phyloP scores from a whole-genome alignment of 2,329 filamentous ascomycete genomes.

The Microsporum audouinii region DNA sequence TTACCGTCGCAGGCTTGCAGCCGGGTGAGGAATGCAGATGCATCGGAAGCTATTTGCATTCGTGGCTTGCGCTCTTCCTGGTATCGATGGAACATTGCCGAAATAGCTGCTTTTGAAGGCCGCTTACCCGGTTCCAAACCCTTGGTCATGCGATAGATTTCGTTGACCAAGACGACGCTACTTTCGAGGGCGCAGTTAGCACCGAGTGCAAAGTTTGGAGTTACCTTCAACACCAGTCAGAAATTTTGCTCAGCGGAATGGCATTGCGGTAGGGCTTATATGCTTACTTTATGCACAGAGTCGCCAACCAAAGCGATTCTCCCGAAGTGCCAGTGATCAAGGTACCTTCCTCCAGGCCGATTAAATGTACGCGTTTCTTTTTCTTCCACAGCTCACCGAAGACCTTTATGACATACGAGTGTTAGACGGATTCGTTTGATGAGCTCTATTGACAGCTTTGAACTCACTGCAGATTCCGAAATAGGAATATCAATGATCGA shows the following conservation, averaged over 20 bases:
- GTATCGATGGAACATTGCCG: neutral
- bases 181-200: slow-evolving; percentile 6
- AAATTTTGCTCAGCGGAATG: neutral
- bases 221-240: neutral
- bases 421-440: too few species aligned
- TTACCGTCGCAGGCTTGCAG: slow-evolving; percentile 5
- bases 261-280: neutral
- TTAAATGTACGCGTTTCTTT: neutral
- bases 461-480: neutral
- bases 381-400: slow-evolving; percentile 5
- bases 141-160: neutral
- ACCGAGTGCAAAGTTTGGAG: slow-evolving; percentile 3
- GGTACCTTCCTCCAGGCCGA: slow-evolving; percentile 2
- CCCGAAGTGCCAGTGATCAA: slow-evolving; percentile 5
- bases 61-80: neutral
- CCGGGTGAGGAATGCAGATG: neutral
- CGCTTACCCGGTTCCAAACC: neutral
- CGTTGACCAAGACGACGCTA: slow-evolving; percentile 1
- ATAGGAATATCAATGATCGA: neutral
- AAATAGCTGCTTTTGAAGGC: neutral
- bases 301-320: slow-evolving; percentile 3
- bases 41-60: neutral
- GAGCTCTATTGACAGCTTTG: too few species aligned
- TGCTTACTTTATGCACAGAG: slow-evolving; percentile 4
- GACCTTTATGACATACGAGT: too few species aligned